Evolutionary conservation across 2,329 filamentous ascomycete genomes (phyloP), one percentile per base, ranked within the genome.

Genomic region (Trichoderma koningiopsis): DNA sequence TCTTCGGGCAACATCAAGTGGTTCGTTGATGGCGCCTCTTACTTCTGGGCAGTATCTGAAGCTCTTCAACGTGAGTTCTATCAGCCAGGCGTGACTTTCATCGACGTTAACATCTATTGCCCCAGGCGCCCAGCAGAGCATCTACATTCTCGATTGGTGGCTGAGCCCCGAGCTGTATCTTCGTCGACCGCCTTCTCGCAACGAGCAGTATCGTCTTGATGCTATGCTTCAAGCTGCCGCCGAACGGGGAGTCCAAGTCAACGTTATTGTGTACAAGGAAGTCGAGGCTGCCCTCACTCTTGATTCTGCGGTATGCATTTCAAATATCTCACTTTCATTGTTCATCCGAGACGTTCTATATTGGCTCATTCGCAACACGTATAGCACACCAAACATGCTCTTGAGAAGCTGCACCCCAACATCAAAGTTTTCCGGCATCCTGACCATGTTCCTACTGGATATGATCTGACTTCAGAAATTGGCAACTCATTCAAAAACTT

Each of bases 71-170:
- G 86, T 87, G 76, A 76, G 77, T 72, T 19, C n/a, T 24, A 24
- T 5, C 10, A 19, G 29, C 55, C 1, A 4, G 5, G 2, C n/a
- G 14, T 1, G n/a, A 22, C 5, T 53, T 24, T 24, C 7, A 40
- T 40, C 40, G 11, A 47, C 5, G 4, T 27, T 52, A 8, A 47
- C 5, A 6, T 27, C 37, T 63, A 68, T 74, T 62, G 71, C 71
- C 35, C 10, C 72, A 87, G 89, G 87, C 75, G 93, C 93, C 3
- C 85, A 83, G 72, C 88, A 95, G 74, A 91, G 87, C 53, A 91
- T 97, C 74, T 94, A 91, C 86, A 96, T 97, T 72, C 82, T 97
- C 55, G 92, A 95, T 77, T 96, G 91, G 93, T 97, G 94, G 93
- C 80, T 97, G 72, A 94, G 90, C 68, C 93, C 94, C 0, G 94